Evolutionary conservation across 208 protist species (phyloP).

Genomic region (Wallacemonas sp.): DNA sequence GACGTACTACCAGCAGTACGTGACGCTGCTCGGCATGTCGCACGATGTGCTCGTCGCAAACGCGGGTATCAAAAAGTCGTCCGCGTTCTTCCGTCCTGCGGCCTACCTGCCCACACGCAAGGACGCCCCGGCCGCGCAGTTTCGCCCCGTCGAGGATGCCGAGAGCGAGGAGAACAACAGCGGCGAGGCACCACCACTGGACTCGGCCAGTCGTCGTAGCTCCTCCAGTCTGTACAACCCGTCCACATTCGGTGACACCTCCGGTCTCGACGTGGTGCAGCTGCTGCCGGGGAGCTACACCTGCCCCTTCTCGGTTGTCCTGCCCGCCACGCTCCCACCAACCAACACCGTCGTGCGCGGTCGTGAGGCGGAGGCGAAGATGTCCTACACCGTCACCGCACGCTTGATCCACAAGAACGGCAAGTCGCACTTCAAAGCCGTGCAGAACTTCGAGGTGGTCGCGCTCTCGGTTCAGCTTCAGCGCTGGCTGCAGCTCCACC

Average conservation of each 20-base stretch:
- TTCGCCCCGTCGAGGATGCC: background rate
- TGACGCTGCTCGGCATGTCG: slow-evolving; percentile 39
- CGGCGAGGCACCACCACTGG: background rate
- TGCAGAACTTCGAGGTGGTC: slow-evolving; percentile 26
- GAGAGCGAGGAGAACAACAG: background rate
- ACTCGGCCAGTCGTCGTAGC: slow-evolving; percentile 7
- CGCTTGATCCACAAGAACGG: slow-evolving; percentile 36
- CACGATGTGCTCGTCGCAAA: slow-evolving; percentile 30
- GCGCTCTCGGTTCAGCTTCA: slow-evolving; percentile 60
- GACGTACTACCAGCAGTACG: slow-evolving; percentile 56
- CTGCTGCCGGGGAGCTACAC: slow-evolving; percentile 63
- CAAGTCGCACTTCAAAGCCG: slow-evolving; percentile 23
- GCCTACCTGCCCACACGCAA: slow-evolving; percentile 3
- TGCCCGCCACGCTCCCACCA: slow-evolving; percentile 56
- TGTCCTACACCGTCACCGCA: slow-evolving; percentile 43
- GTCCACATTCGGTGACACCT: slow-evolving; percentile 7
- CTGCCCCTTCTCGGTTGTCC: slow-evolving; percentile 56
- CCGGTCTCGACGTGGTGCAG: slow-evolving; percentile 18
- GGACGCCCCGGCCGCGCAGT: background rate
- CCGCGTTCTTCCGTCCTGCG: slow-evolving; percentile 19
- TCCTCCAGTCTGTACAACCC: slow-evolving; percentile 8
- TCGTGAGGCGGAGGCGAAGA: slow-evolving; percentile 26
- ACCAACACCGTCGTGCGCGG: slow-evolving; percentile 26
- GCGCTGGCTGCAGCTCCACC: slow-evolving; percentile 52
- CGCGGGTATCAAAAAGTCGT: background rate